phyloP scores from a whole-genome alignment of 768 basidiomycete genomes.

The Lactifluus subvellereus region DNA sequence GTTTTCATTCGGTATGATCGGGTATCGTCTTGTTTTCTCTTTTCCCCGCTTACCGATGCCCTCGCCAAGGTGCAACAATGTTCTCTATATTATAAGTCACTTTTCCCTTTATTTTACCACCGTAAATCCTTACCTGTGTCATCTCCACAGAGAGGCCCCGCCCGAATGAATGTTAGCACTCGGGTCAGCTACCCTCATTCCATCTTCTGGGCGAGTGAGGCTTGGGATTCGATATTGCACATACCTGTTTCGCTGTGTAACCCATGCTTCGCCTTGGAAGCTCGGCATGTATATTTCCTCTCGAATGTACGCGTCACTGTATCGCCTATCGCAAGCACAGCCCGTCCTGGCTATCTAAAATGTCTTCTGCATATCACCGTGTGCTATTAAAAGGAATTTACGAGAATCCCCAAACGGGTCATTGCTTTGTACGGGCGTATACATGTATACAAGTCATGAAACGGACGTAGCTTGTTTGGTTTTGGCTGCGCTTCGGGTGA shows the following conservation, averaged over 20 bases:
- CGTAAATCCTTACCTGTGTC: constrained; percentile 2
- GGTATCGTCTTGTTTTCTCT: not conserved
- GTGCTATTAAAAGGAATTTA: not conserved
- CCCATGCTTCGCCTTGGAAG: not conserved
- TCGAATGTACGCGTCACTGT: constrained; percentile 6
- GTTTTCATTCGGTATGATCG: constrained; percentile 87
- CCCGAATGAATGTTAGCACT: constrained; percentile 12
- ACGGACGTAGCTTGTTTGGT: not conserved
- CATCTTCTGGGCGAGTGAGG: not conserved
- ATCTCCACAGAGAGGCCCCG: constrained; percentile 22
- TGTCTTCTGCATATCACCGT: not conserved
- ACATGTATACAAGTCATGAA: not conserved
- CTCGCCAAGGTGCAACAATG: constrained; percentile 78
- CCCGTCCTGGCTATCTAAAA: not conserved
- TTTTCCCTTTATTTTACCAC: constrained; percentile 8
- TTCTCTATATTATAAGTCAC: constrained; percentile 88
- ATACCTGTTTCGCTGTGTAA: not conserved
- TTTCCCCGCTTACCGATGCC: constrained; percentile 19
- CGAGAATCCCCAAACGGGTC: not conserved
- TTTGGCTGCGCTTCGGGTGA: too few relatives aligned
- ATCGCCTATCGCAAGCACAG: constrained; percentile 4
- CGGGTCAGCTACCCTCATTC: not conserved
- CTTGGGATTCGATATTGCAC: not conserved
- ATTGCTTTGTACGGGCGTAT: not conserved
- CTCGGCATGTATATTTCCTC: constrained; percentile 9